Conservation (phyloP, 75 land plant genomes). For the Chamaecyparis obtusa region DNA sequence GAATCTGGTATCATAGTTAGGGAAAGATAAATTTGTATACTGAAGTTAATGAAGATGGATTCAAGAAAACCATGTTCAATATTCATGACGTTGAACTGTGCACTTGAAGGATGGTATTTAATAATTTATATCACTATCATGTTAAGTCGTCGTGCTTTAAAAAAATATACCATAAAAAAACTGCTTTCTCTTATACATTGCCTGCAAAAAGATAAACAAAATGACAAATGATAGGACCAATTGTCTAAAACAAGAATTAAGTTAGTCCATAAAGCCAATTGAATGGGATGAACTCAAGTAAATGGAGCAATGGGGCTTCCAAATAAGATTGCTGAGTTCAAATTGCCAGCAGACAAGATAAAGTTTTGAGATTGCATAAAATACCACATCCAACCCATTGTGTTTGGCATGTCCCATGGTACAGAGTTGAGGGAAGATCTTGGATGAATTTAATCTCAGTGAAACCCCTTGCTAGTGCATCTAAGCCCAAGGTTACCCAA, state of each 20-base stretch:
- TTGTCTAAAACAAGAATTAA: background rate
- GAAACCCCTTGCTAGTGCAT: background rate
- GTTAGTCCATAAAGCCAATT: background rate
- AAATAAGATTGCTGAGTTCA: background rate
- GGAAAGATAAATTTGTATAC: background rate
- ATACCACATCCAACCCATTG: background rate
- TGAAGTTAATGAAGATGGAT: background rate
- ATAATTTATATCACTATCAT: constrained; percentile 76
- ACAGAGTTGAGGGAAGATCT: background rate
- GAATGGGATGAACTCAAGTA: background rate
- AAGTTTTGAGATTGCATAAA: background rate
- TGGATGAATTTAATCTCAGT: background rate
- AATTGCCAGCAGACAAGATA: background rate
- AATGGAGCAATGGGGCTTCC: background rate
- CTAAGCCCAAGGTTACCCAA: background rate
- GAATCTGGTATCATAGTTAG: too few relatives aligned
- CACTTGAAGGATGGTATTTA: constrained; percentile 91
- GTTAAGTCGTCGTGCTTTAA: constrained; percentile 1
- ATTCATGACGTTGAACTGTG: background rate
- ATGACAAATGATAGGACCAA: background rate
- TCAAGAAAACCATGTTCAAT: background rate
- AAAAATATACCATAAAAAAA: background rate
- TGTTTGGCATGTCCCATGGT: background rate
- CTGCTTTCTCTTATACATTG: background rate
- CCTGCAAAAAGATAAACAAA: background rate